These are phyloP conservation scores for Cutaneotrichosporon arboriforme DNA, from an alignment of 1,284 basidiomycete genomes.

Conservation along the genomic window DNA sequence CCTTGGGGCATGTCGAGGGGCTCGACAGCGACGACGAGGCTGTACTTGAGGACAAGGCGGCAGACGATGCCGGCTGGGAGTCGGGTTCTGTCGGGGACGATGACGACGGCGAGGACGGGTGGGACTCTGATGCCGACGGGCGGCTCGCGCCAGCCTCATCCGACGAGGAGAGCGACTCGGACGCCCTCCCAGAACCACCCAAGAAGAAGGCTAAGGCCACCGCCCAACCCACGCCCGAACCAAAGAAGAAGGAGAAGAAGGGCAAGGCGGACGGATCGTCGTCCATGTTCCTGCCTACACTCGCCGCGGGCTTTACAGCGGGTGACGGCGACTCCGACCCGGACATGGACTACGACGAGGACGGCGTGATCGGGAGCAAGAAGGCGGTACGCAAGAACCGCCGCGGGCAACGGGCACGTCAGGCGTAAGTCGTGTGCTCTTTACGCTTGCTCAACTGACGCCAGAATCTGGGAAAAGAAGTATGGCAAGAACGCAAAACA, in stretches of 20 bases:
- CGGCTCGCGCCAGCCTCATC: constrained; percentile 2
- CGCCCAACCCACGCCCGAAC: constrained; percentile 7
- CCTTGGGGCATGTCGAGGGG: not conserved
- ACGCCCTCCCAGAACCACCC: constrained; percentile 24
- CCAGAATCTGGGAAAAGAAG: constrained; percentile 95
- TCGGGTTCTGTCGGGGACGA: constrained; percentile 31
- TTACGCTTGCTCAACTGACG: constrained; percentile 8
- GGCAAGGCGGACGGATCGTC: constrained; percentile 37
- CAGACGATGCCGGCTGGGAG: constrained; percentile 57
- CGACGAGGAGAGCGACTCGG: constrained; percentile 22
- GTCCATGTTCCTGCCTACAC: constrained; percentile 81
- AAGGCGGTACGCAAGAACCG: constrained; percentile 68
- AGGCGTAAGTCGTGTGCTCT: constrained; percentile 64
- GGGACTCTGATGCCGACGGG: constrained; percentile 24
- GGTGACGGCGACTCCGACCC: constrained; percentile 70
- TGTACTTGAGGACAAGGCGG: constrained; percentile 42
- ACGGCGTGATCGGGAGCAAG: constrained; percentile 51
- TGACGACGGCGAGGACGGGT: constrained; percentile 48
- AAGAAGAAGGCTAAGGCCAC: constrained; percentile 24
- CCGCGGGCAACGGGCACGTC: constrained; percentile 80
- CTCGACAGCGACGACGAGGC: constrained; percentile 20
- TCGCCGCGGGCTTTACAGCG: constrained; percentile 77
- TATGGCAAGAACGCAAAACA: constrained; percentile 88
- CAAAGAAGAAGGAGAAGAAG: constrained; percentile 22
- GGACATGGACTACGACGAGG: constrained; percentile 61